Conservation (phyloP, 768 basidiomycete species). For the Melanogaster broomeanus region DNA sequence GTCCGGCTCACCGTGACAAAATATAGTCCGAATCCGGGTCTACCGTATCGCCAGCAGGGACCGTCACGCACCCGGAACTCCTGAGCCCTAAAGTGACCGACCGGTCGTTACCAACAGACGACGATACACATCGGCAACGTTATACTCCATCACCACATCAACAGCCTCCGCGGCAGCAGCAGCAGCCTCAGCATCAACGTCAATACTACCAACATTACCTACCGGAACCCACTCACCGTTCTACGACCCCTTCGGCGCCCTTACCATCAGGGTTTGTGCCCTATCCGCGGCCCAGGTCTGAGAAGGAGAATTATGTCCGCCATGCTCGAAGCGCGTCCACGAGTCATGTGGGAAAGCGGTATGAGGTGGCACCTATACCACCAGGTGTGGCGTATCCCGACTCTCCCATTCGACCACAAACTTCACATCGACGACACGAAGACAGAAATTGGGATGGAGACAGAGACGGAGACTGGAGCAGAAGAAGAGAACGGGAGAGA, state of each 20-base stretch:
- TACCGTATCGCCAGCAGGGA: slow-evolving; percentile 28
- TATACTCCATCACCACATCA: slow-evolving; percentile 4
- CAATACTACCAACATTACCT: background rate
- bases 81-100: slow-evolving; percentile 45
- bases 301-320: background rate
- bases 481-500: background rate
- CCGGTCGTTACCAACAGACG: slow-evolving; percentile 24
- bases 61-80: slow-evolving; percentile 39
- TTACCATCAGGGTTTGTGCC: slow-evolving; percentile 24
- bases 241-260: slow-evolving; percentile 8
- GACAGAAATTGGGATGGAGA: background rate
- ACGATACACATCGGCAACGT: slow-evolving; percentile 1
- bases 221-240: slow-evolving; percentile 7
- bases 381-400: slow-evolving; percentile 27
- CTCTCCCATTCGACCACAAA: slow-evolving; percentile 23
- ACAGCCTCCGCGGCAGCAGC: background rate
- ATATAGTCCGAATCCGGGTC: slow-evolving; percentile 43
- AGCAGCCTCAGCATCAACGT: background rate
- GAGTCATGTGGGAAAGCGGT: slow-evolving; percentile 6
- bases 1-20: background rate
- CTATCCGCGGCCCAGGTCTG: background rate
- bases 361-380: slow-evolving; percentile 29
- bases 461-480: background rate
- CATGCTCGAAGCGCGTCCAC: slow-evolving; percentile 16
- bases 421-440: slow-evolving; percentile 20